Percentiles rank a stretch among this genome's conserved stretches.
Conservation (phyloP, 306 rosid genomes). For the Luffa aegyptiaca region DNA sequence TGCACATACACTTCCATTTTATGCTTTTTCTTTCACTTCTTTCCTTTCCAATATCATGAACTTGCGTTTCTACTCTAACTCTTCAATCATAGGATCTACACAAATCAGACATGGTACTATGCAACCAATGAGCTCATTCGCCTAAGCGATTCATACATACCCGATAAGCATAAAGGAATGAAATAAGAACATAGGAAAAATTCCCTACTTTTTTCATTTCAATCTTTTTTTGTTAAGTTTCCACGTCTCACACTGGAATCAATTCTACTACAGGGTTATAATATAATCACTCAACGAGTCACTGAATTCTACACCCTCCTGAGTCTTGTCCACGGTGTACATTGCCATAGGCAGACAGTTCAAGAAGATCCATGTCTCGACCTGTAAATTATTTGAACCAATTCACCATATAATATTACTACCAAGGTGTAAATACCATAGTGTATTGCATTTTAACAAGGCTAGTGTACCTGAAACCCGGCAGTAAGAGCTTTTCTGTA, state of each 20-base stretch:
- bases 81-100: neutral
- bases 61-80: neutral
- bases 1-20: neutral
- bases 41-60: neutral
- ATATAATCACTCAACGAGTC: constrained; percentile 16
- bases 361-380: constrained; percentile 90
- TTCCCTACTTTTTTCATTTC: neutral
- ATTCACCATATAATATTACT: neutral
- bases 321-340: constrained; percentile 61
- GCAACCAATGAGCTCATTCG: neutral
- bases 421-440: neutral
- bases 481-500: constrained; percentile 88
- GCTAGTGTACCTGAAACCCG: constrained; percentile 66
- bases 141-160: neutral
- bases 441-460: neutral
- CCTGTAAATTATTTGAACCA: constrained; percentile 34
- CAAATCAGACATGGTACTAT: neutral
- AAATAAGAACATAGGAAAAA: neutral
- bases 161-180: neutral
- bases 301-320: constrained; percentile 84
- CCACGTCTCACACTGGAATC: neutral
- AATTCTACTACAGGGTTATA: neutral
- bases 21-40: neutral
- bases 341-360: constrained; percentile 76
- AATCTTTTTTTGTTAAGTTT: neutral